These are phyloP conservation scores for Ambrosiella cleistominuta DNA, from an alignment of 2,329 filamentous ascomycete species.

Conservation along the genomic window DNA sequence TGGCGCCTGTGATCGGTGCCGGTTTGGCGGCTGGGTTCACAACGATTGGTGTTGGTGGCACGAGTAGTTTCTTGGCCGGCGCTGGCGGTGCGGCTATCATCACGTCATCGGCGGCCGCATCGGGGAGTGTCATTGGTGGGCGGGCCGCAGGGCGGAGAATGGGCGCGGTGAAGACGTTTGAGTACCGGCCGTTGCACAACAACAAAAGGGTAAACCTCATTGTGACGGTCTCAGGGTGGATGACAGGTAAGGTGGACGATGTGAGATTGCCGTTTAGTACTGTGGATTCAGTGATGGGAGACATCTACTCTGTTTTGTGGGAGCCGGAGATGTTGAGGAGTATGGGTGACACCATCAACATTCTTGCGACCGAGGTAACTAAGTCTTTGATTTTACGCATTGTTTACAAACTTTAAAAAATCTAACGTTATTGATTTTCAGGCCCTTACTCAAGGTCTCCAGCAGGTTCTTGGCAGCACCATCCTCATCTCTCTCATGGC, in stretches of 20 bases:
- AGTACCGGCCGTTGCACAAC: slow-evolving; percentile 91
- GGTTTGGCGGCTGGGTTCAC: slow-evolving; percentile 89
- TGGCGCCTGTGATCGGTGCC: slow-evolving; percentile 85
- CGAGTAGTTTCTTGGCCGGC: slow-evolving; percentile 73
- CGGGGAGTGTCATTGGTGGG: slow-evolving; percentile 71
- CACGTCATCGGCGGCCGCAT: slow-evolving; percentile 71
- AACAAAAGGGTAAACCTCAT: slow-evolving; percentile 95
- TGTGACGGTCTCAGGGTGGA: slow-evolving; percentile 90
- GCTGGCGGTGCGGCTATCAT: slow-evolving; percentile 87
- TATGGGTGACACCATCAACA: slow-evolving; percentile 98
- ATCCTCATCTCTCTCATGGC: slow-evolving; percentile 82
- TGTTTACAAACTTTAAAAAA: not conserved
- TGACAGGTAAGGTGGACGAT: slow-evolving; percentile 95
- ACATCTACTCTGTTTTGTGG: slow-evolving; percentile 93
- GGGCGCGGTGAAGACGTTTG: slow-evolving; percentile 86
- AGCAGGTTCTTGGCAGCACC: slow-evolving; percentile 84
- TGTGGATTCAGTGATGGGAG: slow-evolving; percentile 92
- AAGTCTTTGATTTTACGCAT: slow-evolving; percentile 14
- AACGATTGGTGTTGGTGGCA: slow-evolving; percentile 82
- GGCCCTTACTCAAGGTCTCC: slow-evolving; percentile 88
- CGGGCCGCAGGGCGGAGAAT: slow-evolving; percentile 75
- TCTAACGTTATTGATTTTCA: slow-evolving; percentile 20
- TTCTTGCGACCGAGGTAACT: slow-evolving; percentile 84
- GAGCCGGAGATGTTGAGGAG: slow-evolving; percentile 95
- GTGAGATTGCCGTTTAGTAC: slow-evolving; percentile 91